Conservation (phyloP, 2,329 filamentous ascomycete genomes). For the Neocatenulostroma microsporum region DNA sequence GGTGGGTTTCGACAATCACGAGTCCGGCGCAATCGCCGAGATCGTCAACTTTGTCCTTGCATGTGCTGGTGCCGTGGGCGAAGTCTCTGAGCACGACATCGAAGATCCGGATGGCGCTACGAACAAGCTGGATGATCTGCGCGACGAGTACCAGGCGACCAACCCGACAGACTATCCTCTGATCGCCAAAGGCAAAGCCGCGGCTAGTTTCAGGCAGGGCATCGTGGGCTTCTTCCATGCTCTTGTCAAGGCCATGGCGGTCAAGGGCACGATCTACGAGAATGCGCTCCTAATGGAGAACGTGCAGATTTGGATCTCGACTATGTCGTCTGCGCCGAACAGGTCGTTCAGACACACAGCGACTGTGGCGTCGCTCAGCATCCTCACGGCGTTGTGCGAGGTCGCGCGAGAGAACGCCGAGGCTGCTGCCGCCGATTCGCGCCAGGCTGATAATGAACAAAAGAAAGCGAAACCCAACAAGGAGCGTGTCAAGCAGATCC, state of each 20-base stretch:
- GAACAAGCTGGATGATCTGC: conserved; percentile 71
- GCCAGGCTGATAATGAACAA: conserved; percentile 70
- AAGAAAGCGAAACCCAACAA: conserved; percentile 70
- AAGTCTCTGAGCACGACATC: conserved; percentile 75
- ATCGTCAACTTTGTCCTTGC: conserved; percentile 56
- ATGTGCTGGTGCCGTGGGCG: conserved; percentile 70
- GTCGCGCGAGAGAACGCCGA: conserved; percentile 64
- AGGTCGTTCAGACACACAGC: conserved; percentile 92
- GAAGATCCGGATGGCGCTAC: conserved; percentile 82
- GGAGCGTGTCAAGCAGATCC: conserved; percentile 63
- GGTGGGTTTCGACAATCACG: conserved; percentile 48
- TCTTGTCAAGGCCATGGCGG: conserved; percentile 69
- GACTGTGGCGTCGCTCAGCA: conserved; percentile 72
- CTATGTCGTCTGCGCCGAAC: conserved; percentile 80
- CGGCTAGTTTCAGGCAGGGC: conserved; percentile 66
- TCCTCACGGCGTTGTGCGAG: conserved; percentile 69
- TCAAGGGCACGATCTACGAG: conserved; percentile 72
- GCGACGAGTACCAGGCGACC: conserved; percentile 77
- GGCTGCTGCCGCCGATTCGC: conserved; percentile 65
- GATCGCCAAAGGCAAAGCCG: conserved; percentile 70
- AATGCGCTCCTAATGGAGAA: conserved; percentile 76
- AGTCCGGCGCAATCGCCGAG: conserved; percentile 48
- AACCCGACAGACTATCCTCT: conserved; percentile 75
- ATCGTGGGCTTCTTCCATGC: conserved; percentile 72
- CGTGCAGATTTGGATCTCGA: conserved; percentile 78